Conservation (phyloP, 352 stramenopile genomes). For the Pythium diclinum region DNA sequence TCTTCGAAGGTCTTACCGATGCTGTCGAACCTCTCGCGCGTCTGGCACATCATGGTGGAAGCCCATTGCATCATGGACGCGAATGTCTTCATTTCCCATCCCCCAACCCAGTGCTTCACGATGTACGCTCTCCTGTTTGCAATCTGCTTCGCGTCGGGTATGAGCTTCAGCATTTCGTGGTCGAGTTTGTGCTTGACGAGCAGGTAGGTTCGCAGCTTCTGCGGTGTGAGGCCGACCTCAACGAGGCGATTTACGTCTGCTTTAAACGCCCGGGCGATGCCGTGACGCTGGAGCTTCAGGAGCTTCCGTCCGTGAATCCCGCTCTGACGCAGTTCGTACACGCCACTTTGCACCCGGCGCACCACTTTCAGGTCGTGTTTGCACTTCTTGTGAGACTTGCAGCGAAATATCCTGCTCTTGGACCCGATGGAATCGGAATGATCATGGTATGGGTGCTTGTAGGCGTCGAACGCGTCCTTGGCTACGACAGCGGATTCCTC, state of each 20-base stretch:
- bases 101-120: not conserved
- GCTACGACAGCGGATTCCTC: not conserved
- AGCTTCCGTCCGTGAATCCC: not conserved
- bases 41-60: constrained; percentile 1
- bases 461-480: not conserved
- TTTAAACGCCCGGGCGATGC: not conserved
- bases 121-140: constrained; percentile 3
- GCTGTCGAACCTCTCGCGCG: not conserved
- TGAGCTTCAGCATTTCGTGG: not conserved
- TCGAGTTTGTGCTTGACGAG: not conserved
- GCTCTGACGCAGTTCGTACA: not conserved
- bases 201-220: not conserved
- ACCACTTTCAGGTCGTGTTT: not conserved
- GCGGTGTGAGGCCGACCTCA: not conserved
- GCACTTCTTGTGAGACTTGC: not conserved
- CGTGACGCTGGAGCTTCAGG: not conserved
- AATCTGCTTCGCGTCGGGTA: not conserved
- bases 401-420: not conserved
- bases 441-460: not conserved
- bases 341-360: no score
- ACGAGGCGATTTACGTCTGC: not conserved
- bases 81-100: constrained; percentile 12
- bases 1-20: not conserved
- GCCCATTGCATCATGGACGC: not conserved
- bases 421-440: not conserved